Conservation (phyloP, 805 yeast genomes). For the Nakazawaea populi region DNA sequence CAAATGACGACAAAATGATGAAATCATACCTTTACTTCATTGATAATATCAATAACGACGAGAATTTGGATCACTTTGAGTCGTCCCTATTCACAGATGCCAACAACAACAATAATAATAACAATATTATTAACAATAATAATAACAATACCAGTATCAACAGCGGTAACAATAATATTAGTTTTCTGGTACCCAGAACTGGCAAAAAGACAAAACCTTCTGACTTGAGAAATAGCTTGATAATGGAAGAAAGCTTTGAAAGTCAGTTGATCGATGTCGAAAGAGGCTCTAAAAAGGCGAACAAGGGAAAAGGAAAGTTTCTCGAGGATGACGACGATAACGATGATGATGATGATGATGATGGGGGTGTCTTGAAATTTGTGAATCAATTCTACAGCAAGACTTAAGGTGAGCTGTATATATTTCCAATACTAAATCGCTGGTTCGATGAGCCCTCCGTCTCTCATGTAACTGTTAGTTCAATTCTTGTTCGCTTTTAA, state of each 20-base stretch:
- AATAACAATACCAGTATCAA: slow-evolving; percentile 3
- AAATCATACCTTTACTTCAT: slow-evolving; percentile 83
- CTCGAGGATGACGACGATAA: slow-evolving; percentile 26
- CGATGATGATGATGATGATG: slow-evolving; percentile 25
- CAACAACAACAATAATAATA: slow-evolving; percentile 13
- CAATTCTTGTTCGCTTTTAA: too few relatives aligned
- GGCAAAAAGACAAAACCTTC: slow-evolving; percentile 16
- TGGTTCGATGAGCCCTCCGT: not conserved
- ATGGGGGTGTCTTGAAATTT: slow-evolving; percentile 68
- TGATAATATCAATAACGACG: slow-evolving; percentile 31
- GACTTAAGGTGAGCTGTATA: not conserved
- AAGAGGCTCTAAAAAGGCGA: slow-evolving; percentile 15
- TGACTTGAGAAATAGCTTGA: slow-evolving; percentile 22
- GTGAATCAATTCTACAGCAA: slow-evolving; percentile 69
- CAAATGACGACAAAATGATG: slow-evolving; percentile 83
- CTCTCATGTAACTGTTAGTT: too few relatives aligned
- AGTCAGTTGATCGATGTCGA: slow-evolving; percentile 23
- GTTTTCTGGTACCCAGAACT: slow-evolving; percentile 16
- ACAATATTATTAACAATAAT: slow-evolving; percentile 10
- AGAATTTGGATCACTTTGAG: slow-evolving; percentile 7
- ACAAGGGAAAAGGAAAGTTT: slow-evolving; percentile 7
- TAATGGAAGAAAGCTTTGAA: slow-evolving; percentile 40
- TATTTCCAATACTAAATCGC: not conserved
- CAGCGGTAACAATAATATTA: slow-evolving; percentile 22
- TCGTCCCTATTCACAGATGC: slow-evolving; percentile 13